Evolutionary conservation across 768 basidiomycete species (phyloP), one percentile per base, ranked within the genome.

Genomic region (Dacryopinax spathularia): DNA sequence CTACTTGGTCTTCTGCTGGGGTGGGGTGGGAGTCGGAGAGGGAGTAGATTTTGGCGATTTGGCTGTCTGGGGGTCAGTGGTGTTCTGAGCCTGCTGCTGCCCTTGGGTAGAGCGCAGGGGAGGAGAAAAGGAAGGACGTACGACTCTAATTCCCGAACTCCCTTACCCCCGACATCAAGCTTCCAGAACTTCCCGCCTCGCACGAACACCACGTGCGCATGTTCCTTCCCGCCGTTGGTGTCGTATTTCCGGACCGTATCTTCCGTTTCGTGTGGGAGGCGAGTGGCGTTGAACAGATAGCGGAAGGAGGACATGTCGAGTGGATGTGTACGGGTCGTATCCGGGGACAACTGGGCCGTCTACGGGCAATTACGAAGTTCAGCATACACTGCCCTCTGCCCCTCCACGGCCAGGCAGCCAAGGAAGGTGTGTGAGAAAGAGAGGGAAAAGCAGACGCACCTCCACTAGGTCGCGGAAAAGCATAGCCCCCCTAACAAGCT

Each of bases 141-240:
- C 79, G 78, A 78, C 77, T 96, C 87, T n/a, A 99, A 78, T 69
- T 96, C 88, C 10, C 82, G 84, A 3, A 85, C 85, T 39, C 82
- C 87, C 22, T 93, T 77, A 70, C 91, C 89, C 41, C 76, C 70
- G 22, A 89, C 91, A 20, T 82, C 77, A 0, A 99, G 87, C 69
- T 88, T 79, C 75, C 82, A 99, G 74, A 94, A 94, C 68, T 84
- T 83, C 78, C 95, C 93, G 76, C 93, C 94, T 62, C 94, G 84
- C 34, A 97, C 73, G 63, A 95, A 90, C 34, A 94, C 83, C 71
- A 96, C 81, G 75, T 98, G 93, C 68, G 96, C 89, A 75, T 95
- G 81, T 15, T 77, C 73, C 56, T 75, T 73, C 1, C n/a, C n/a
- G n/a, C n/a, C n/a, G n/a, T n/a, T n/a, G n/a, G n/a, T n/a, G n/a